phyloP scores from a whole-genome alignment of 495 filamentous ascomycete genomes.

The Acidomyces sp. region DNA sequence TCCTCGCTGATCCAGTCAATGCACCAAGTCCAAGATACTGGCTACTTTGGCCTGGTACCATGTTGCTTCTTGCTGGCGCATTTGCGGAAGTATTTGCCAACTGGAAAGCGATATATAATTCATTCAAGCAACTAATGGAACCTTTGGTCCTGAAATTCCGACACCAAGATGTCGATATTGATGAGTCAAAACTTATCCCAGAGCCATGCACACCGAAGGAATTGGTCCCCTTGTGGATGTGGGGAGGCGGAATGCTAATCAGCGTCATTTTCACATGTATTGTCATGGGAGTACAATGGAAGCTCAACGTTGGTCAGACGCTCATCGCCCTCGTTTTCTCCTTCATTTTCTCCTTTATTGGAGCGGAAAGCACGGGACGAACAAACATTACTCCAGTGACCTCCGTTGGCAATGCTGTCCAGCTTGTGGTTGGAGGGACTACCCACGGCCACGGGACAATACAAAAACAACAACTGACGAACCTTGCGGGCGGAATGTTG shows the following conservation, averaged over 20 bases:
- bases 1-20: conserved; percentile 12
- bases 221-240: conserved; percentile 15
- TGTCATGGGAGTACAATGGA: conserved; percentile 15
- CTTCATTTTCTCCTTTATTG: conserved; percentile 57
- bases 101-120: conserved; percentile 3
- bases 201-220: conserved; percentile 7
- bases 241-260: conserved; percentile 9
- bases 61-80: conserved; percentile 10
- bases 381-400: conserved; percentile 49
- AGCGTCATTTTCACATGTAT: conserved; percentile 17
- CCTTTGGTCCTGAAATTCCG: conserved; percentile 1
- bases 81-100: conserved; percentile 9
- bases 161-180: conserved; percentile 1
- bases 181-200: conserved; percentile 3
- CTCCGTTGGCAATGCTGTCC: conserved; percentile 52
- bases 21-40: conserved; percentile 8
- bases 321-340: conserved; percentile 49
- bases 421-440: conserved; percentile 51
- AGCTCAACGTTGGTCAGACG: conserved; percentile 37
- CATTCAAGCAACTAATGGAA: conserved; percentile 2
- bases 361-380: conserved; percentile 44
- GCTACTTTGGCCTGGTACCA: conserved; percentile 13
- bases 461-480: conserved; percentile 42
- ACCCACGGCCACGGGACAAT: conserved; percentile 37
- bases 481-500: conserved; percentile 49